Percentiles rank a stretch among this genome's conserved stretches.
These are phyloP conservation scores for Xerocomus nothofagi DNA, from an alignment of 1,284 basidiomycete species.

Conservation along the genomic window DNA sequence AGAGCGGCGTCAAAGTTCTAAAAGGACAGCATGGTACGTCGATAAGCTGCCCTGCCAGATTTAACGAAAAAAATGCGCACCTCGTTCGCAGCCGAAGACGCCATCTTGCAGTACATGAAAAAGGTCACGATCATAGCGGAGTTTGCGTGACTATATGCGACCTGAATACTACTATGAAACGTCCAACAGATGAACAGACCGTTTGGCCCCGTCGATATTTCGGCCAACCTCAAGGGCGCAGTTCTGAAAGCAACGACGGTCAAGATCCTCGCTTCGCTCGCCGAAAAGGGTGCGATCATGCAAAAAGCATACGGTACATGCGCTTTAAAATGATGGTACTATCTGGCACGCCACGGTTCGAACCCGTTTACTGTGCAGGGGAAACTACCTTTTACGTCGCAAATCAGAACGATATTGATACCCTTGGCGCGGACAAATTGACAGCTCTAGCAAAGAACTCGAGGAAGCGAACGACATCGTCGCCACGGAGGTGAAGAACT, in stretches of 20 bases:
- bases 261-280: conserved; percentile 75
- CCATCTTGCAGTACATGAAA: conserved; percentile 72
- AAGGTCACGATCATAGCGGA: conserved; percentile 42
- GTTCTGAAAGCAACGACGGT: conserved; percentile 80
- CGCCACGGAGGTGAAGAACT: conserved; percentile 41
- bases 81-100: conserved; percentile 58
- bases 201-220: conserved; percentile 81
- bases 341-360: conserved; percentile 3
- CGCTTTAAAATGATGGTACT: background rate
- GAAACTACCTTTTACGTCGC: conserved; percentile 82
- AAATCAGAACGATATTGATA: conserved; percentile 65
- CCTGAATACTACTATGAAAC: background rate
- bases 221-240: conserved; percentile 83
- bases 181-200: conserved; percentile 66
- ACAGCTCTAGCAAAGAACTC: conserved; percentile 56
- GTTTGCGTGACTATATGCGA: conserved; percentile 3
- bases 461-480: conserved; percentile 63
- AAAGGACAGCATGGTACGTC: conserved; percentile 68
- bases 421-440: conserved; percentile 58
- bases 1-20: conserved; percentile 52
- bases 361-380: conserved; percentile 45
- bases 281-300: conserved; percentile 72
- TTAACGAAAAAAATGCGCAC: background rate
- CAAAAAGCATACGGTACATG: conserved; percentile 75
- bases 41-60: background rate